Base-by-base conservation (phyloP, 2,329 filamentous ascomycete species). In the Arthrobotrys megalospora region DNA sequence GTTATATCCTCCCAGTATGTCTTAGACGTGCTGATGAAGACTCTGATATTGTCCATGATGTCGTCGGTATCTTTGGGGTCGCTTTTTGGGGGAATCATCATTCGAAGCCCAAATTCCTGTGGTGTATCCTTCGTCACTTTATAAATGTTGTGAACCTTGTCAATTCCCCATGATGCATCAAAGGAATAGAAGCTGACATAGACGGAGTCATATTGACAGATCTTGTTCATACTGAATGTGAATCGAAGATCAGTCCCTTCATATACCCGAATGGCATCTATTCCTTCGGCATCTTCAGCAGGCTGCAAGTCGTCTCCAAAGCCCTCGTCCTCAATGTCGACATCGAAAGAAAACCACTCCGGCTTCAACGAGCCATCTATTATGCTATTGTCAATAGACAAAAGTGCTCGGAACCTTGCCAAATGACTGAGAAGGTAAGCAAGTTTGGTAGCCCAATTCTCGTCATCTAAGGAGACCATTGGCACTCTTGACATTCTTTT, bases 1-100 rank as follows among this genome's bases (percentile, higher is more conserved):
- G 43, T 45, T 21, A 69, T 53, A 16, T 69, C 66, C 11, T 69
- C 66, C 66, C 52, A 69, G 7, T 38, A 12, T n/a, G 14, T 24
- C 28, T 34, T 16, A 1, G n/a, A 8, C 4, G 38, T 69, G 34
- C 66, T 55, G 8, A 69, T 38, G 19, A 60, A 69, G 0, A 34
- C 66, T 12, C 50, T 69, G 1, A 69, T n/a, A 10, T 21, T 53
- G 16, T 69, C 66, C 0, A 34, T 21, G 8, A 69, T 53, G 7
- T 43, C 38, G n/a, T 53, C 52, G 14, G 66, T 52, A 50, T 69
- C 66, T 6, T 50, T 28, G 12, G 1, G 24, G 10, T 12, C 28
- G 6, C 38, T 38, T 12, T 12, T n/a, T 7, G 11, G 36, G 1
- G 66, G 66, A 48, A 69, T 48, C 14, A 6, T 14, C 52, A 62